A percentile compares a stretch with the other conserved stretches of the same genome.
These are phyloP conservation scores for Botrytis galanthina DNA, from an alignment of 2,329 filamentous ascomycete species.

Conservation along the genomic window DNA sequence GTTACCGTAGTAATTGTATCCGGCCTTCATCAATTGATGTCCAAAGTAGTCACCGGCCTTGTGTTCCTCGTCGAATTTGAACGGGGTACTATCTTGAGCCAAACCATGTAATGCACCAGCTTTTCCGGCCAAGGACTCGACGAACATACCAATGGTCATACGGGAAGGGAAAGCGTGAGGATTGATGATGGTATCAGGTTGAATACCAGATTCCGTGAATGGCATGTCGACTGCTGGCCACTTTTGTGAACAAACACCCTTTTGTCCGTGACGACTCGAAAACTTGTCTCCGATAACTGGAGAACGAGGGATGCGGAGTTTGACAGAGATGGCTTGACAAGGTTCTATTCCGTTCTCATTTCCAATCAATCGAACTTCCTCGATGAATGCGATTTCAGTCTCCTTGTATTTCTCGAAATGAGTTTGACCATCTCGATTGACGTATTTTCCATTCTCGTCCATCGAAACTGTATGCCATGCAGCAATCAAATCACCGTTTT, in stretches of 20 bases:
- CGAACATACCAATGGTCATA: slow-evolving; percentile 99
- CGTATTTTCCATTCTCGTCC: slow-evolving; percentile 72
- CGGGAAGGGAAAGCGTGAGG: slow-evolving; percentile 98
- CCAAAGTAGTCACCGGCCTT: slow-evolving; percentile 94
- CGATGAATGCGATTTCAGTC: slow-evolving; percentile 79
- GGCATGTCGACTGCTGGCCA: slow-evolving; percentile 95
- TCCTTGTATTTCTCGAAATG: slow-evolving; percentile 96
- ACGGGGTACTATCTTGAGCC: slow-evolving; percentile 94
- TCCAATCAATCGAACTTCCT: slow-evolving; percentile 89
- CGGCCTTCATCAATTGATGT: slow-evolving; percentile 89
- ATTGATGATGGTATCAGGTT: slow-evolving; percentile 98
- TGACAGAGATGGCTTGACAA: slow-evolving; percentile 85
- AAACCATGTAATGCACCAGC: slow-evolving; percentile 89
- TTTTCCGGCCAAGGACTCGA: slow-evolving; percentile 95
- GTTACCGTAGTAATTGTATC: slow-evolving; percentile 97
- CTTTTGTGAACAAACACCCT: slow-evolving; percentile 94
- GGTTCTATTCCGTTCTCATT: slow-evolving; percentile 80
- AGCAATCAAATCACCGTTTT: slow-evolving; percentile 79
- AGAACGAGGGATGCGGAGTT: slow-evolving; percentile 84
- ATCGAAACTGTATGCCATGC: slow-evolving; percentile 86
- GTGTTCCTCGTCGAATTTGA: slow-evolving; percentile 89
- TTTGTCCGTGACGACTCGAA: slow-evolving; percentile 96
- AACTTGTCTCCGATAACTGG: slow-evolving; percentile 98
- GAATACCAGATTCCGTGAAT: slow-evolving; percentile 93
- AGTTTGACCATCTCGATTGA: slow-evolving; percentile 83